Base-by-base conservation (phyloP, 2,329 filamentous ascomycete species). In the Epichloe aotearoae region DNA sequence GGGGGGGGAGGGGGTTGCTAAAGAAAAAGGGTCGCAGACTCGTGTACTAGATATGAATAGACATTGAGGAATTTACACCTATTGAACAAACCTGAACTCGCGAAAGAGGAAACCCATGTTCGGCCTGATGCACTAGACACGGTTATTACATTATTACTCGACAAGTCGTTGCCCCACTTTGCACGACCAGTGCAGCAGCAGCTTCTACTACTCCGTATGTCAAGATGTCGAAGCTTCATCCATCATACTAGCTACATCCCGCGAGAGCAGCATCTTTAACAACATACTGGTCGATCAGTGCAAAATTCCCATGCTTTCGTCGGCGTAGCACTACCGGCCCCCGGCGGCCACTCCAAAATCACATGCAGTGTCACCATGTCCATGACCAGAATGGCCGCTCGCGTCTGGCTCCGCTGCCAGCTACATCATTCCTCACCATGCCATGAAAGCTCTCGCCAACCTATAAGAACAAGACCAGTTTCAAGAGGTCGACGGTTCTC, bases 31-130 rank as follows among this genome's bases (percentile, higher is more conserved):
- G 59, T 55, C 51, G 44, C 47, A 40, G 53, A 57, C 60, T 61
- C 57, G 63, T 65, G 64, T 66, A 66, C 61, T 64, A 65, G 63
- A 57, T 63, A 65, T 61, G 57, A 63, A 65, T 66, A 66, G 62
- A 66, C 57, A 57, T 58, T 49, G 50, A 45, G 30, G 49, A 42
- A 26, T 26, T 19, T n/a, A 38, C n/a, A 38, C 37, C n/a, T 38
- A n/a, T 38, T 38, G n/a, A 38, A 38, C 37, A 38, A 38, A 38
- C 10, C 1, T 30, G 30, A 30, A 17, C 14, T 30, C 30, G 30
- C 30, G 26, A 30, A 30, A 30, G 26, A 30, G 26, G 26, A 30
- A 30, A 30, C 26, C 26, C 8, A 30, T 30, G 30, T 30, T 30
- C 30, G 30, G 10, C 30, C 30, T 30, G 26, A 10, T 30, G 8